A percentile compares a stretch with the other conserved stretches of the same genome.
phyloP scores from a whole-genome alignment of 371 early-diverging fungal species.

The Paraphysoderma sedebokerense region DNA sequence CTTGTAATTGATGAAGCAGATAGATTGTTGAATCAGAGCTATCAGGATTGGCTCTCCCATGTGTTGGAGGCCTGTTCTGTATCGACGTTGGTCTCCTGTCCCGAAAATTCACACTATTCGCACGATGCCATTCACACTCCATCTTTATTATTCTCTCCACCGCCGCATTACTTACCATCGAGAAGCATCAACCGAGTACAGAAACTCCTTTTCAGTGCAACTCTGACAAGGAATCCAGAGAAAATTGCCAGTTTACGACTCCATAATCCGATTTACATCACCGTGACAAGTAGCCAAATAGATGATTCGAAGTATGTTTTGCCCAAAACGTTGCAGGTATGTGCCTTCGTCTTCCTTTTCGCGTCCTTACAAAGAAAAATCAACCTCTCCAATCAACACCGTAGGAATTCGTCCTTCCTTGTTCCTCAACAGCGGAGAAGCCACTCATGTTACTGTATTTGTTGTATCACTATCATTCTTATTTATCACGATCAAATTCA shows the following conservation, averaged over 20 bases:
- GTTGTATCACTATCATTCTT: no score
- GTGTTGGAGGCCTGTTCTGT: slow-evolving; percentile 53
- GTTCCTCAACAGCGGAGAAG: slow-evolving; percentile 40
- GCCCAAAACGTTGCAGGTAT: background rate
- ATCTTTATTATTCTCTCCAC: background rate
- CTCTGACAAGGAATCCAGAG: slow-evolving; percentile 79
- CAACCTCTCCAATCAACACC: background rate
- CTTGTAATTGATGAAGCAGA: slow-evolving; percentile 94
- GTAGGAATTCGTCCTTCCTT: slow-evolving; percentile 43
- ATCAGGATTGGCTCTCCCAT: slow-evolving; percentile 81
- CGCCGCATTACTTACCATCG: background rate
- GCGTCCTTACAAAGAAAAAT: background rate
- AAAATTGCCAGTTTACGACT: slow-evolving; percentile 72
- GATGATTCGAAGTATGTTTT: background rate
- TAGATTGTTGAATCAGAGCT: slow-evolving; percentile 71
- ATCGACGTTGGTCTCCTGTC: background rate
- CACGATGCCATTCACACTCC: background rate
- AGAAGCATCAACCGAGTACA: background rate
- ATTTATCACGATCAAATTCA: no score
- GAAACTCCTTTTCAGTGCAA: slow-evolving; percentile 86
- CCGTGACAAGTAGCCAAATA: background rate
- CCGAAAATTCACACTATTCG: background rate
- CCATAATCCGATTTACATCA: slow-evolving; percentile 9
- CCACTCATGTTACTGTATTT: slow-evolving; percentile 62
- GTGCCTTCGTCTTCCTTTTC: background rate